phyloP scores from a whole-genome alignment of 23 red algal species.

The Chondrus crispus region DNA sequence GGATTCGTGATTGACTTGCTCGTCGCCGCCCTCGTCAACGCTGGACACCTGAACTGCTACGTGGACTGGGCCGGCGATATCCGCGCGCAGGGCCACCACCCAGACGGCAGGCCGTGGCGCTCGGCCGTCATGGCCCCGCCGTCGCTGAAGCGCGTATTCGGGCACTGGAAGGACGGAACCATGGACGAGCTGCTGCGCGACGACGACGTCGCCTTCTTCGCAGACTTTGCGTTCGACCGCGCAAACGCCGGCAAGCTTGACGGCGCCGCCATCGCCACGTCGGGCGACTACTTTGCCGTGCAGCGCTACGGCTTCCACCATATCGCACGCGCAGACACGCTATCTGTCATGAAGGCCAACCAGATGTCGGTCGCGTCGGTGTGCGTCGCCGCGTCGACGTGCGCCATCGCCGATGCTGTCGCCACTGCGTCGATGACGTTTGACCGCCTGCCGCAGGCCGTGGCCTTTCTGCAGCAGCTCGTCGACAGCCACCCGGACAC shows the following conservation, averaged over 20 bases:
- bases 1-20: conserved; percentile 46
- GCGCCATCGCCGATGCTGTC: conserved; percentile 54
- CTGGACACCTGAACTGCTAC: not conserved
- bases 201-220: not conserved
- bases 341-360: conserved; percentile 45
- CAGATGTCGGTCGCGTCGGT: conserved; percentile 35
- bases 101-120: conserved; percentile 48
- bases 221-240: no score
- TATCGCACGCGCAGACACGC: not conserved
- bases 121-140: conserved; percentile 46
- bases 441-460: no score
- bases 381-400: conserved; percentile 36
- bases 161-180: conserved; percentile 7
- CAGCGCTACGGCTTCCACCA: conserved; percentile 71
- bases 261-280: conserved; percentile 40
- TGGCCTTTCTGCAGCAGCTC: no score
- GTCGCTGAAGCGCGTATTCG: conserved; percentile 31
- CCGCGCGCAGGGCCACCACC: conserved; percentile 34
- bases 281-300: conserved; percentile 51
- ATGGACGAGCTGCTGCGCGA: conserved; percentile 17
- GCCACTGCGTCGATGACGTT: no score
- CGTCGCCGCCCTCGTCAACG: not conserved
- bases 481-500: no score
- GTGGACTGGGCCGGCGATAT: conserved; percentile 75
- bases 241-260: not conserved